These are phyloP conservation scores for Cardamine chenopodiifolia DNA, from an alignment of 345 rosid species.

Conservation along the genomic window DNA sequence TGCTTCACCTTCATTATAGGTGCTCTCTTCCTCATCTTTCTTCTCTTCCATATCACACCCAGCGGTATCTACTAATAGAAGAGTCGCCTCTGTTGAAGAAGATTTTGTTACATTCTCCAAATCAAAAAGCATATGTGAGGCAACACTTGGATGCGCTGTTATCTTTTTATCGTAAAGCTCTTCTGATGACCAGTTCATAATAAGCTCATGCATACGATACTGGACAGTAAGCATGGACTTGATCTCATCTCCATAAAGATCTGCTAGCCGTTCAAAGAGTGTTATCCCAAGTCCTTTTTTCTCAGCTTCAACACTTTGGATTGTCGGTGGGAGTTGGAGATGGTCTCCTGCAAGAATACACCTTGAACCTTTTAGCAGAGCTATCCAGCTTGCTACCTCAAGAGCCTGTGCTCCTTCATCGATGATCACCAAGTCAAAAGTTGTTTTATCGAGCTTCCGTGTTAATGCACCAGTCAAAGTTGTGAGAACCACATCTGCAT, in stretches of 20 bases:
- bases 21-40: conserved; percentile 99
- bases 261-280: conserved; percentile 89
- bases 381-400: conserved; percentile 97
- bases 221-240: conserved; percentile 92
- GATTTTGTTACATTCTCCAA: conserved; percentile 68
- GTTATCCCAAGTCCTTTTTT: conserved; percentile 91
- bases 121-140: conserved; percentile 82
- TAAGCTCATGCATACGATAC: conserved; percentile 97
- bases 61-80: conserved; percentile 79
- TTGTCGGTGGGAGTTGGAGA: conserved; percentile 96
- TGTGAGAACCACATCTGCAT: conserved; percentile 77
- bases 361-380: conserved; percentile 84
- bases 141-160: conserved; percentile 83
- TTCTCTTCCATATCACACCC: conserved; percentile 99
- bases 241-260: conserved; percentile 75
- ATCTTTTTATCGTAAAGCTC: conserved; percentile 84
- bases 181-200: conserved; percentile 95
- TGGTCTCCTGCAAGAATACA: conserved; percentile 96
- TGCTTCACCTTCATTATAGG: conserved; percentile 93
- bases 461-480: conserved; percentile 90
- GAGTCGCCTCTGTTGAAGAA: conserved; percentile 79
- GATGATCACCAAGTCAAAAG: conserved; percentile 89
- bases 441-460: conserved; percentile 64
- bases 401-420: conserved; percentile 99
- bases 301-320: conserved; percentile 94